A percentile compares a stretch with the other conserved stretches of the same genome.
Conservation (phyloP, 2,329 filamentous ascomycete species). For the Amesomyces nigricolor region DNA sequence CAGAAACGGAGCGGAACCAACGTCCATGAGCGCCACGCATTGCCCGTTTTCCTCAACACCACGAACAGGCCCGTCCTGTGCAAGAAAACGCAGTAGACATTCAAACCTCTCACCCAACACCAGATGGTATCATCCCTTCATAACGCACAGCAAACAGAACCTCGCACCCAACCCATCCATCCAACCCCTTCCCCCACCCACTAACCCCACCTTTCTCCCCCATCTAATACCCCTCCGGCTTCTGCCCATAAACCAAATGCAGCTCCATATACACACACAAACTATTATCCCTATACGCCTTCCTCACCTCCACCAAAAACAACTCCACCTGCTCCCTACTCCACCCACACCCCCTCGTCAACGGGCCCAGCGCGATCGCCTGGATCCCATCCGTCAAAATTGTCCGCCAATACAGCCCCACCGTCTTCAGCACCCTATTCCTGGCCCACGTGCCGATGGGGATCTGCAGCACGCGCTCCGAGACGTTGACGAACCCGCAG, state of each 20-base stretch:
- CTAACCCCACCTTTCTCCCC: background rate
- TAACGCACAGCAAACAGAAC: background rate
- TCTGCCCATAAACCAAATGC: constrained; percentile 51
- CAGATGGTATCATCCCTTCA: background rate
- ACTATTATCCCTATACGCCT: constrained; percentile 34
- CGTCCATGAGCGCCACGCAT: no score
- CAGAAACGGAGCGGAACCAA: no score
- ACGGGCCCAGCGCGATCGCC: constrained; percentile 38
- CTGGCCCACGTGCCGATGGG: constrained; percentile 45
- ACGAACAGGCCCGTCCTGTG: no score
- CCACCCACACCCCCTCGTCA: constrained; percentile 35
- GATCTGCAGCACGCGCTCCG: constrained; percentile 38
- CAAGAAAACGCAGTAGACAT: no score
- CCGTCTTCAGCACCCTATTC: constrained; percentile 37
- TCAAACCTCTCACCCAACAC: no score
- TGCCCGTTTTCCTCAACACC: no score
- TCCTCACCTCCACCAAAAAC: constrained; percentile 32
- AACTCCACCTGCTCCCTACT: constrained; percentile 33
- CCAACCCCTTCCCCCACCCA: background rate
- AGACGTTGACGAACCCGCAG: constrained; percentile 42
- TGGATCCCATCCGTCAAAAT: constrained; percentile 39
- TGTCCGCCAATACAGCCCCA: constrained; percentile 42
- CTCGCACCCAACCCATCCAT: no score
- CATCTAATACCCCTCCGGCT: constrained; percentile 32
- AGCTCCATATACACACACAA: constrained; percentile 50